Conservation (phyloP, 352 stramenopile genomes). For the Pythium periplocum region DNA sequence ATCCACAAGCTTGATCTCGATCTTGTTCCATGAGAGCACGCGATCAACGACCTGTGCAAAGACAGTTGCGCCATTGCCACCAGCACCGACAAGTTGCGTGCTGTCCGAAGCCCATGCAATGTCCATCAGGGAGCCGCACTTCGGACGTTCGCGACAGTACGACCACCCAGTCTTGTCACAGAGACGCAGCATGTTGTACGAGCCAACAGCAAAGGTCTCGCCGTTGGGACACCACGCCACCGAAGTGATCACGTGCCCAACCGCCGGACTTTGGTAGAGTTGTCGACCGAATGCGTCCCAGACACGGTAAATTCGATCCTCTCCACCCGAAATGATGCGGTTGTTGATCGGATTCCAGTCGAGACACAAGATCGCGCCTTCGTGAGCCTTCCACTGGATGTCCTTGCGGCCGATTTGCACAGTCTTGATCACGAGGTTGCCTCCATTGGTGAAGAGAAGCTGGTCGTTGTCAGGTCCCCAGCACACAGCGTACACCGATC, state of each 20-base stretch:
- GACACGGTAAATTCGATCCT: constrained; percentile 91
- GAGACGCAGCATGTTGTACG: constrained; percentile 90
- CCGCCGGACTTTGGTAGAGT: constrained; percentile 77
- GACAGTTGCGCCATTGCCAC: constrained; percentile 83
- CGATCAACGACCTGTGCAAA: constrained; percentile 89
- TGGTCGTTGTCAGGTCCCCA: constrained; percentile 91
- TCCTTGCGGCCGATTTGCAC: constrained; percentile 84
- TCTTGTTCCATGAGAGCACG: constrained; percentile 85
- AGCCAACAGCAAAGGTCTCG: constrained; percentile 87
- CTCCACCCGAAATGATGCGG: constrained; percentile 87
- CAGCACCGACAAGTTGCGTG: constrained; percentile 86
- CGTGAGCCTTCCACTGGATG: constrained; percentile 90
- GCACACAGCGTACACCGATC: constrained; percentile 84
- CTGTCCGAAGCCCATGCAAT: constrained; percentile 88
- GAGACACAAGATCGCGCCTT: constrained; percentile 87
- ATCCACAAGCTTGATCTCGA: constrained; percentile 79
- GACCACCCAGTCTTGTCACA: constrained; percentile 93
- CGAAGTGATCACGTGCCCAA: constrained; percentile 89
- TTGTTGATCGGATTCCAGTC: constrained; percentile 93
- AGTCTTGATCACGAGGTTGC: constrained; percentile 89
- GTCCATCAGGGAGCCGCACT: constrained; percentile 83
- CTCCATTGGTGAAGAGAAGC: constrained; percentile 84
- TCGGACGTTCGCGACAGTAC: constrained; percentile 76
- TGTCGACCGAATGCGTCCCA: constrained; percentile 91
- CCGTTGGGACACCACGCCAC: constrained; percentile 91